Base-by-base conservation (phyloP, 768 basidiomycete genomes). In the Boletus reticulatus region DNA sequence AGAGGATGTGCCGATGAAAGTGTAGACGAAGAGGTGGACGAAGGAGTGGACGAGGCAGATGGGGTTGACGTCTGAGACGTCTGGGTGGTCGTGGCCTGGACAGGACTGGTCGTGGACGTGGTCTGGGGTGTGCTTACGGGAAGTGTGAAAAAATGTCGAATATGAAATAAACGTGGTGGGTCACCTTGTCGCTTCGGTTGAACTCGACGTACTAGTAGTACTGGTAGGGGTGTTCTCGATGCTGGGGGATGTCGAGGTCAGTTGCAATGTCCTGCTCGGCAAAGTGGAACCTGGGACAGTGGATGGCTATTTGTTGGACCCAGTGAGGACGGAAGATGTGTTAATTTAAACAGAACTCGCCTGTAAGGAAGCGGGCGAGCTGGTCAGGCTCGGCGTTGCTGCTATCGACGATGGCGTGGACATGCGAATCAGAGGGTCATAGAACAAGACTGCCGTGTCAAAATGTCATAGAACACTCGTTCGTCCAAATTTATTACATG, bases 171-270 rank as follows among this genome's bases (percentile, higher is more conserved):
- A 9, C 29, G 12, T 3, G n/a, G 1, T 3, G 13, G 9, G 6
- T 56, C 43, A 62, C 66, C 65, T 69, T 46, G 65, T 57, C 36
- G 60, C 31, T 4, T 14, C n/a, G 24, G 36, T 14, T 32, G 34
- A 43, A 22, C 13, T 31, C 13, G 59, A 37, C 7, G 60, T 37
- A 3, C 59, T 50, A 17, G 45, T 48, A 37, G 20, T 20, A 9
- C 8, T 22, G 22, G 22, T 22, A 3, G 22, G 22, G 22, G 22
- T 22, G 22, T 2, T 22, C 22, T 22, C 22, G 22, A 22, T 3
- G 22, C 22, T 29, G 27, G 9, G 8, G 27, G 27, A 29, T 29
- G 27, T 29, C 27, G 27, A 29, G 27, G 27, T 6, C 27, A 27
- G 27, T 6, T 27, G 27, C 6, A 7, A 6, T 27, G 27, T 29